phyloP scores from a whole-genome alignment of 2,329 filamentous ascomycete species.

The Hypoxylon sp. region DNA sequence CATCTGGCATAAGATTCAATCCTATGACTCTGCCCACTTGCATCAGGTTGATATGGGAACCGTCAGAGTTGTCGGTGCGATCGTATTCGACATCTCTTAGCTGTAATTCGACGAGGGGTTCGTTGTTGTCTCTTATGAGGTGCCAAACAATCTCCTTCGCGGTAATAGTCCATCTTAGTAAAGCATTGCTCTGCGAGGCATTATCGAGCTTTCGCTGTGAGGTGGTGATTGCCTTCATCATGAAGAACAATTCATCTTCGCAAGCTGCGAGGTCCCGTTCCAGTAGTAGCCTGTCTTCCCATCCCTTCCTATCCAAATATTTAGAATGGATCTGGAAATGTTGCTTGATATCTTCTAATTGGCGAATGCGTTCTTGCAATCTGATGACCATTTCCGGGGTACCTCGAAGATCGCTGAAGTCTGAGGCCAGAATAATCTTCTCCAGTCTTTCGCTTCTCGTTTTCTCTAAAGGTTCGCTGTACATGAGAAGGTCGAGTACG shows the following conservation, averaged over 20 bases:
- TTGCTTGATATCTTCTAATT: conserved; percentile 95
- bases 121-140: conserved; percentile 86
- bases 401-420: conserved; percentile 96
- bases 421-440: conserved; percentile 98
- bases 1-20: conserved; percentile 89
- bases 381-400: conserved; percentile 93
- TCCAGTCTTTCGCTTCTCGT: conserved; percentile 95
- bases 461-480: conserved; percentile 96
- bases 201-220: conserved; percentile 89
- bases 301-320: conserved; percentile 88
- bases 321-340: conserved; percentile 95
- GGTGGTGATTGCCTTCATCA: conserved; percentile 99
- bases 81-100: conserved; percentile 93
- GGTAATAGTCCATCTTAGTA: conserved; percentile 94
- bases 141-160: conserved; percentile 98
- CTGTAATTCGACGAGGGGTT: conserved; percentile 93
- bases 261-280: conserved; percentile 90
- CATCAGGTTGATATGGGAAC: conserved; percentile 93
- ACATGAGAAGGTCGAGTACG: conserved; percentile 93
- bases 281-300: conserved; percentile 90
- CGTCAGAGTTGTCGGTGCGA: conserved; percentile 95
- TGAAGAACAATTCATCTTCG: conserved; percentile 98
- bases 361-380: conserved; percentile 91
- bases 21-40: conserved; percentile 91
- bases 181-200: conserved; percentile 79